These are phyloP conservation scores for Solanum megistacrolobum DNA, from an alignment of 257 asterid species.

Conservation along the genomic window DNA sequence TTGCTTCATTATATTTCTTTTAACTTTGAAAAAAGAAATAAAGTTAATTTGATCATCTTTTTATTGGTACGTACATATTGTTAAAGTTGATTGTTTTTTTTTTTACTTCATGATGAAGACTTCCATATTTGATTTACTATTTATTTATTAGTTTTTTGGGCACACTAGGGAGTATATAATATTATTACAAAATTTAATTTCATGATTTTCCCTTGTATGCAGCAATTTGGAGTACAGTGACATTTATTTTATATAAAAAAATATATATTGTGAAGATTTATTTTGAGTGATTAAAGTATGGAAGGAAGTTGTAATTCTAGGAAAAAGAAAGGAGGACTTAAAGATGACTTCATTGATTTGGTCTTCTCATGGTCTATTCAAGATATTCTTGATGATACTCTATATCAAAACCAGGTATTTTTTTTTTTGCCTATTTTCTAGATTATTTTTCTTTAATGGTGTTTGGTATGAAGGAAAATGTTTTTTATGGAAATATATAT, in stretches of 20 bases:
- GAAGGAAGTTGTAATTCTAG: background rate
- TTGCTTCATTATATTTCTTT: background rate
- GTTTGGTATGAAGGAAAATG: background rate
- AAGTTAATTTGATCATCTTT: background rate
- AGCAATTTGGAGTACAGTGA: background rate
- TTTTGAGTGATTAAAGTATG: background rate
- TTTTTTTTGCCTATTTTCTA: background rate
- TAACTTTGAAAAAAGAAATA: background rate
- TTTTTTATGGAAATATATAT: background rate
- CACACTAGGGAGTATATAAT: background rate
- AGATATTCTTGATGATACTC: slow-evolving; percentile 25
- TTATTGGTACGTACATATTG: background rate
- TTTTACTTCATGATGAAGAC: background rate
- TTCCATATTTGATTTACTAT: background rate
- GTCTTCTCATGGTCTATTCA: slow-evolving; percentile 35
- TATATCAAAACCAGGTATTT: slow-evolving; percentile 28
- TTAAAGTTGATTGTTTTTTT: background rate
- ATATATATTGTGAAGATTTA: background rate
- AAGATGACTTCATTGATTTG: slow-evolving; percentile 13
- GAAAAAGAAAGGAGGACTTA: background rate
- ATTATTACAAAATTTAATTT: background rate
- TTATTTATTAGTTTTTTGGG: background rate
- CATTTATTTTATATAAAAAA: background rate
- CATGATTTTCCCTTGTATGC: background rate
- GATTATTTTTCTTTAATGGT: too few species aligned